These are phyloP conservation scores for Baudoinia panamericana DNA, from an alignment of 495 filamentous ascomycete genomes.

Conservation along the genomic window DNA sequence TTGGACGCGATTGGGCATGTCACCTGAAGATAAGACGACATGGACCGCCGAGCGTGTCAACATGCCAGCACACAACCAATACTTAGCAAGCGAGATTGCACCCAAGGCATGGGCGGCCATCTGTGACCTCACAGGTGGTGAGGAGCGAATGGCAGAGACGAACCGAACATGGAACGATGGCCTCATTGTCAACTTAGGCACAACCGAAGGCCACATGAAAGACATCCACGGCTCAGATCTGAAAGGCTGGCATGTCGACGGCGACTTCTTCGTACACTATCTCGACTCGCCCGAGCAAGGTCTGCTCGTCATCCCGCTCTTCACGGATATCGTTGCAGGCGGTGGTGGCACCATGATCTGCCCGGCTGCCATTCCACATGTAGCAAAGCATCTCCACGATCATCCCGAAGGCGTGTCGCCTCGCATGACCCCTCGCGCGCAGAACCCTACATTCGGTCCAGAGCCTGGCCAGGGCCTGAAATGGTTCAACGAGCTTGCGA, in stretches of 20 bases:
- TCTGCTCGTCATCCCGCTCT: conserved; percentile 55
- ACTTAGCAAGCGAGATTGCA: conserved; percentile 44
- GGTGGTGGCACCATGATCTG: conserved; percentile 60
- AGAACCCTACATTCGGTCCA: conserved; percentile 29
- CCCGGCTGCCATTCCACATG: conserved; percentile 41
- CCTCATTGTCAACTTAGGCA: conserved; percentile 63
- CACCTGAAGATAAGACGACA: conserved; percentile 51
- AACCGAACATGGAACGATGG: conserved; percentile 50
- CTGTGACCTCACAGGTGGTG: conserved; percentile 56
- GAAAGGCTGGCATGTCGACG: conserved; percentile 60
- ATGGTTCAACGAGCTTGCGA: conserved; percentile 44
- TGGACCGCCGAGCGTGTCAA: conserved; percentile 50
- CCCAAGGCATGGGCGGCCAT: conserved; percentile 59
- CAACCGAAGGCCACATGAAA: conserved; percentile 39
- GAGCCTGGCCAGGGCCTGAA: conserved; percentile 25
- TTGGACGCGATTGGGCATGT: conserved; percentile 58
- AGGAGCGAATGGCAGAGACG: conserved; percentile 40
- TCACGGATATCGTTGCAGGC: conserved; percentile 46
- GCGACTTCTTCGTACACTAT: conserved; percentile 65
- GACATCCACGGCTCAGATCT: conserved; percentile 38
- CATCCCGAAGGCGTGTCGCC: conserved; percentile 59
- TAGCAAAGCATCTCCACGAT: conserved; percentile 48
- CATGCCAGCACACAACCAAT: conserved; percentile 48
- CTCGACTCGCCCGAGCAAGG: conserved; percentile 63
- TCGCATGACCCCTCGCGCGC: conserved; percentile 45